phyloP scores from a whole-genome alignment of 2,329 filamentous ascomycete species.

The Samsoniella hepiali region DNA sequence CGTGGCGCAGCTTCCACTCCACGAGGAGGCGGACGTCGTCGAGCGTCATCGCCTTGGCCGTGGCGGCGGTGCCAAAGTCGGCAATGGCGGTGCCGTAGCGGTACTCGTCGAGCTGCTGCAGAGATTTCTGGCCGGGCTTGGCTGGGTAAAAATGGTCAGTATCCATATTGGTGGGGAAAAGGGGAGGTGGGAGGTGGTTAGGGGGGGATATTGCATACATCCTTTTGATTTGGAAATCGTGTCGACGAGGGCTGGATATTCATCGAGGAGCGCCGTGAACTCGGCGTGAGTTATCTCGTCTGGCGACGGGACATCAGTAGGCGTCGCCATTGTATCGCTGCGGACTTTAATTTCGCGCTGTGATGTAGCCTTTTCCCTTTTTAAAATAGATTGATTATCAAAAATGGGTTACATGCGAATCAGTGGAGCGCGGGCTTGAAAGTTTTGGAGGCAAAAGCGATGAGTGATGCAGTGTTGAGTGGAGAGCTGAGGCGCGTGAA shows the following conservation, averaged over 20 bases:
- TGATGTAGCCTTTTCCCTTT: not conserved
- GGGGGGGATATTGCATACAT: constrained; percentile 32
- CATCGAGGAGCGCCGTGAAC: constrained; percentile 36
- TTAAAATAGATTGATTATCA: not conserved
- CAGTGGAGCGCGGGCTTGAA: not conserved
- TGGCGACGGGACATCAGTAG: not conserved
- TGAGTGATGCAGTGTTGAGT: not conserved
- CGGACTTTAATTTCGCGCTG: no score
- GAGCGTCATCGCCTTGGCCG: constrained; percentile 45
- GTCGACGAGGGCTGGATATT: constrained; percentile 41
- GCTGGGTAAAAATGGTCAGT: constrained; percentile 28
- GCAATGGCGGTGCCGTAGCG: constrained; percentile 54
- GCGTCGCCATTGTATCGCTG: not conserved
- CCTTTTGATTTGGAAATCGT: constrained; percentile 44
- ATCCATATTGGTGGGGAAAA: not conserved
- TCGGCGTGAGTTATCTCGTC: constrained; percentile 28
- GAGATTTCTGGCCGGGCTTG: constrained; percentile 48
- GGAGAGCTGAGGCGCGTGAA: not conserved
- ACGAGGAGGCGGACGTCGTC: constrained; percentile 59
- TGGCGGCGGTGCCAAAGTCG: constrained; percentile 39
- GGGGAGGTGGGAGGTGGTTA: not conserved
- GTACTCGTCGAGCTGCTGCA: constrained; percentile 57
- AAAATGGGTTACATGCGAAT: not conserved
- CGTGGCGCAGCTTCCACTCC: constrained; percentile 70
- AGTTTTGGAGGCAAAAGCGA: not conserved